A percentile compares a stretch with the other conserved stretches of the same genome.
Evolutionary conservation across 164 flowering plant species (phyloP).

Genomic region (Dillenia suffruticosa): DNA sequence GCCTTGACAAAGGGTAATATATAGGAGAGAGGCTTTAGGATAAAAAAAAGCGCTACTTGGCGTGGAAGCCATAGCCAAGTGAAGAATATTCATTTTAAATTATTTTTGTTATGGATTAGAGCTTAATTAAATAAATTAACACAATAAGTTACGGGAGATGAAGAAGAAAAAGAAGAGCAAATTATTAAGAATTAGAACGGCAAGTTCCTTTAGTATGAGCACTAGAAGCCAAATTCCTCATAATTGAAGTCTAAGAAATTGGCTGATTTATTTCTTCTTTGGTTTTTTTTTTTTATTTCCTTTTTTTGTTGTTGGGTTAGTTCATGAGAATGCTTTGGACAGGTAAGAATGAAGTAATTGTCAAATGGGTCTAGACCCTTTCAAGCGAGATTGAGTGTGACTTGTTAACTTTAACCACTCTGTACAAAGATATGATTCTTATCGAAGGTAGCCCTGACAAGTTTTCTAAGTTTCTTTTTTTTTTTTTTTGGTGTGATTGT

Average conservation of each 20-base stretch:
- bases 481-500: too few species aligned
- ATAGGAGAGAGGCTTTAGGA: too few species aligned
- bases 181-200: background rate
- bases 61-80: background rate
- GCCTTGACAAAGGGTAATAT: background rate
- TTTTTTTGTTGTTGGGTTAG: too few species aligned
- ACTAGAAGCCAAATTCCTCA: background rate
- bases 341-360: background rate
- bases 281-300: background rate
- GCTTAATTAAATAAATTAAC: conserved; percentile 1
- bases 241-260: background rate
- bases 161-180: background rate
- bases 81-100: background rate
- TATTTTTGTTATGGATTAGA: background rate
- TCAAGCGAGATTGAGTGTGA: background rate
- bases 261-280: background rate
- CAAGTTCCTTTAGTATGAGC: background rate
- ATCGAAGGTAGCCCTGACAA: background rate
- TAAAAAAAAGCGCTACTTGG: background rate
- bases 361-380: conserved; percentile 1
- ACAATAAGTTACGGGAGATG: background rate
- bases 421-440: background rate
- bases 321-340: background rate
- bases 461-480: background rate
- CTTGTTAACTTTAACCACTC: background rate